Evolutionary conservation across 352 stramenopile genomes (phyloP).

Genomic region (Lagenidium sp.): DNA sequence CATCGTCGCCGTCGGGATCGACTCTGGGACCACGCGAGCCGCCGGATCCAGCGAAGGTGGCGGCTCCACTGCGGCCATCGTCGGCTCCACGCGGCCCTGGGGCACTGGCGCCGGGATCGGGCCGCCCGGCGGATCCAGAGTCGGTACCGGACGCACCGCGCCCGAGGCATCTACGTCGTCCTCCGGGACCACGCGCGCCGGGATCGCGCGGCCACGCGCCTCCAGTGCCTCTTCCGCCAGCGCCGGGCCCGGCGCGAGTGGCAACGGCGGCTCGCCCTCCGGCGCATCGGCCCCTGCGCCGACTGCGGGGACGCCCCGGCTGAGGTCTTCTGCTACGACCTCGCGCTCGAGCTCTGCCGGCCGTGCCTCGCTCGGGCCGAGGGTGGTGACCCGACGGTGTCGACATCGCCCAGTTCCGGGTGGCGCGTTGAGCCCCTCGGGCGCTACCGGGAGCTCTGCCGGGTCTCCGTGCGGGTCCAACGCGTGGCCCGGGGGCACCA

Average conservation of each 20-base stretch:
- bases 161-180: conserved; percentile 11
- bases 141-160: conserved; percentile 18
- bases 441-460: conserved; percentile 22
- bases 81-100: conserved; percentile 1
- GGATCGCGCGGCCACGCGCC: conserved; percentile 2
- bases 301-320: conserved; percentile 31
- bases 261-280: conserved; percentile 23
- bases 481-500: conserved; percentile 31
- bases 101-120: conserved; percentile 15
- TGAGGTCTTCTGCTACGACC: conserved; percentile 24
- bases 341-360: conserved; percentile 21
- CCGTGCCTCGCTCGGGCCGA: conserved; percentile 16
- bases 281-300: conserved; percentile 22
- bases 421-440: conserved; percentile 17
- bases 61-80: conserved; percentile 13
- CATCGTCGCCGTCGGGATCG: neutral
- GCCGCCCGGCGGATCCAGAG: conserved; percentile 39
- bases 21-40: neutral
- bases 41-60: conserved; percentile 28
- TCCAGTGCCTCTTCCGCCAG: conserved; percentile 31
- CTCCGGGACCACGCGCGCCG: conserved; percentile 9
- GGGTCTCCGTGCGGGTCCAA: conserved; percentile 16
- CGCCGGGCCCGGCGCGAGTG: conserved; percentile 17
- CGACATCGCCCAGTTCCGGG: no score
- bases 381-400: neutral